Base-by-base conservation (phyloP, 2,329 filamentous ascomycete genomes). In the Fusarium goolgardi region DNA sequence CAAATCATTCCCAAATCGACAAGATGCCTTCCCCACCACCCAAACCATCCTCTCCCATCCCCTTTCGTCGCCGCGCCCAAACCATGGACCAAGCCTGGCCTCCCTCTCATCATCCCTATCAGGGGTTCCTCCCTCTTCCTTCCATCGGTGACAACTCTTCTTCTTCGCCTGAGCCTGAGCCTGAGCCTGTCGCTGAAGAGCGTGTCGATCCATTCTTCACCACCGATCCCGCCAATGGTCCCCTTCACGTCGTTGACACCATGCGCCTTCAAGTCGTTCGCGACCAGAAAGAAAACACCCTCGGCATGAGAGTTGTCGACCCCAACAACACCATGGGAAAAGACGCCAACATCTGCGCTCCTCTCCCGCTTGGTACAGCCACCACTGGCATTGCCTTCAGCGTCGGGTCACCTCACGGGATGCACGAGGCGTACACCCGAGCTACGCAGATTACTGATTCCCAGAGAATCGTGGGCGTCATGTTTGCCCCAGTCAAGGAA, bases 201-300 rank as follows among this genome's bases (percentile, higher is more conserved):
- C 3, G 6, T 16, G 15, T 16, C 29, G 21, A 27, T 4, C 10
- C 12, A 6, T 13, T 8, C 27, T 29, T 3, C 25, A 13, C 3
- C 12, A 7, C 1, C 21, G 20, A n/a, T 18, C 16, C 21, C 5
- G 10, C 27, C 4, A 16, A 34, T 3, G 16, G 21, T 4, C 34
- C 62, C 9, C 51, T 68, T 0, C 39, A 39, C 2, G n/a, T n/a
- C 2, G 65, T 69, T 50, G 65, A 69, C 6, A n/a, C 46, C 0
- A 53, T 70, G 32, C 43, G 21, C 3, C 66, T 70, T 1, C 59
- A 67, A 10, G 51, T 53, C 7, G 11, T 64, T 16, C 50, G 51
- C 6, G 31, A 56, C 9, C 32, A 27, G 8, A 43, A 60, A 11
- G 59, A 27, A 11, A 46, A 49, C 13, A 49, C 49, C 0, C n/a